These are phyloP conservation scores for Basipetospora chlamydospora DNA, from an alignment of 2,329 filamentous ascomycete species.

Conservation along the genomic window DNA sequence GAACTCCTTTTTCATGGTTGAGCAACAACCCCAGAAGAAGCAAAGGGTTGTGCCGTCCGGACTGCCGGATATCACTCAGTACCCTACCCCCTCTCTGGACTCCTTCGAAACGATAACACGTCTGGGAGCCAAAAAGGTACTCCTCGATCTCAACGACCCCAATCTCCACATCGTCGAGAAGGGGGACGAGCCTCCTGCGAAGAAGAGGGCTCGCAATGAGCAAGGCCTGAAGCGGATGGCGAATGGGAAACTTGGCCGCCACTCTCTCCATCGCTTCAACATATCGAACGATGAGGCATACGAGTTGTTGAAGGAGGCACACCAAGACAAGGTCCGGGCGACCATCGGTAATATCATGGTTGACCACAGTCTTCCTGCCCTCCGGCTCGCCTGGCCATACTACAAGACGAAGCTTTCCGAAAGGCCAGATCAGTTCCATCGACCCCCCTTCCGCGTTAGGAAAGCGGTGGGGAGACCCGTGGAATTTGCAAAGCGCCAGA, in stretches of 20 bases:
- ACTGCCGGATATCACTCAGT: conserved; percentile 41
- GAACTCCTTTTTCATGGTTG: conserved; percentile 44
- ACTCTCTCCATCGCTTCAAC: conserved; percentile 75
- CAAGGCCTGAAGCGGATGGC: conserved; percentile 51
- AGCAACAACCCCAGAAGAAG: conserved; percentile 48
- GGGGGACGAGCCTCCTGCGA: conserved; percentile 46
- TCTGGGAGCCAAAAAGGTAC: conserved; percentile 61
- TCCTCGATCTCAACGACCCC: conserved; percentile 78
- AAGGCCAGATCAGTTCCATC: conserved; percentile 69
- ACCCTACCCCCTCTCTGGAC: conserved; percentile 59
- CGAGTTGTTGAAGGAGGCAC: conserved; percentile 89
- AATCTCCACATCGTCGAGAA: conserved; percentile 71
- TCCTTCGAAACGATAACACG: conserved; percentile 63
- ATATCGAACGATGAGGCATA: conserved; percentile 95
- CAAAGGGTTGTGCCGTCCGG: conserved; percentile 48
- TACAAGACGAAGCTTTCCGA: conserved; percentile 74
- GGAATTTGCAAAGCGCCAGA: conserved; percentile 55
- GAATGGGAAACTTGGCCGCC: conserved; percentile 54
- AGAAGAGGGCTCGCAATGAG: conserved; percentile 33
- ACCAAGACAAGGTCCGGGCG: conserved; percentile 87
- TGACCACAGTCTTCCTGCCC: conserved; percentile 83
- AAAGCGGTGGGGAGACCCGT: conserved; percentile 52
- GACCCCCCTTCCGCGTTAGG: conserved; percentile 62
- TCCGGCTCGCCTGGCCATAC: conserved; percentile 88
- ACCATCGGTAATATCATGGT: conserved; percentile 84